Base-by-base conservation (phyloP, 139 green algal genomes). In the Closterium sp. region DNA sequence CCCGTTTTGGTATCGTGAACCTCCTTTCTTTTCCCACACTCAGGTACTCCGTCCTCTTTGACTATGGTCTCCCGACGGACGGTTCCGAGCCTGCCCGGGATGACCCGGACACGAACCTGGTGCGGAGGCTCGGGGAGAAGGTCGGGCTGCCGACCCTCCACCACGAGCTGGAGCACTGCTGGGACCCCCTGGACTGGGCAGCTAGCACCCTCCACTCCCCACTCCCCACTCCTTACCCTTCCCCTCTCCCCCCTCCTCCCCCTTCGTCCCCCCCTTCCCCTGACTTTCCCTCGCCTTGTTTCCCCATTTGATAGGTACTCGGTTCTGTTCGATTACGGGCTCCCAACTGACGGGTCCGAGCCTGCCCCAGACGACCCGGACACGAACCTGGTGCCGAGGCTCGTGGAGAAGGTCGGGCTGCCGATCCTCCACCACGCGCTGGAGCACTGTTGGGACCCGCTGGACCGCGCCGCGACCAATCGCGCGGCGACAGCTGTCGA, bases 251-350 rank as follows among this genome's bases (percentile, higher is more conserved):
- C 23, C 69, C 69, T 84, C 69, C 28, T 85, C 23, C 81, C 19
- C n/a, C n/a, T 33, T 19, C 28, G 9, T 85, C 81, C 81, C 30
- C 4, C 83, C 30, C 28, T 0, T 28, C 83, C 83, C n/a, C 21
- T 28, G 12, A 83, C 64, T 16, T 83, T 16, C 10, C 16, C 64
- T 16, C 64, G 10, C 16, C 89, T 88, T 35, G 87, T 97, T 98
- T 91, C 89, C 95, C 76, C 35, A 95, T 87, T 94, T 98, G 87
- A 98, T 83, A 92, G 76, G 87, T 97, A 98, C 92, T 90, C 95
- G 36, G 38, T 95, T 86, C 95, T 98, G 86, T 98, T 98, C 92
- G 96, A 98, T 36, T 98, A 96, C 38, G 97, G 97, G 32, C 92
- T 96, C 91, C 81, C 88, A 34, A 64, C 30, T 0, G 55, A 33